A percentile compares a stretch with the other conserved stretches of the same genome.
phyloP scores from a whole-genome alignment of 1,284 basidiomycete species.

The Ustilago curta region DNA sequence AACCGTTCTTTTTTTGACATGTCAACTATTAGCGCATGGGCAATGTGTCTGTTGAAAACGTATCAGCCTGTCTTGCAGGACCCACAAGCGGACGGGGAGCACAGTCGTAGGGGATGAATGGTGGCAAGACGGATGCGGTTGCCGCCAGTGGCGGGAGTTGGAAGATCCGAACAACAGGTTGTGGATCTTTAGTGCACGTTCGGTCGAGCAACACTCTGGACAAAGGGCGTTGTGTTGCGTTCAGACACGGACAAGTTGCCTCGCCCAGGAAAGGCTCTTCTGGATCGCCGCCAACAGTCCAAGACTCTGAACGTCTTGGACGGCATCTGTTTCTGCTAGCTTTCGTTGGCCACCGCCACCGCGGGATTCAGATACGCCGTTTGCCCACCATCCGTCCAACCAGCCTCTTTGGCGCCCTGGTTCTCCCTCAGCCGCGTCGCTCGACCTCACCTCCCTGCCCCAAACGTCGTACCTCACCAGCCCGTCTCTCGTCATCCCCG shows the following conservation, averaged over 20 bases:
- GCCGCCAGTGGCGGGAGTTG: too few relatives aligned
- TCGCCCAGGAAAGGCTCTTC: slow-evolving; percentile 44
- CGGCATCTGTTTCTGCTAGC: background rate
- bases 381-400: slow-evolving; percentile 32
- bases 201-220: too few relatives aligned
- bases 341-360: background rate
- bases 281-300: slow-evolving; percentile 35
- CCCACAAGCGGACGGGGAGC: too few relatives aligned
- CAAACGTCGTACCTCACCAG: slow-evolving; percentile 38
- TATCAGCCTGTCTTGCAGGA: too few relatives aligned
- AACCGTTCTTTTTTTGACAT: too few relatives aligned
- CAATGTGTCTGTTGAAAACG: too few relatives aligned
- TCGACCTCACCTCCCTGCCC: slow-evolving; percentile 25
- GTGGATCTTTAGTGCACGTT: too few relatives aligned
- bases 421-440: background rate
- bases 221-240: too few relatives aligned
- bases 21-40: too few relatives aligned
- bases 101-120: too few relatives aligned
- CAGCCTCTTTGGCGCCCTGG: background rate
- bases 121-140: too few relatives aligned
- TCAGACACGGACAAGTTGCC: slow-evolving; percentile 22
- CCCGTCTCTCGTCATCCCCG: background rate
- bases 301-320: background rate
- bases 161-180: too few relatives aligned
- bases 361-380: background rate